Evolutionary conservation across 108 stramenopile species (phyloP).

Genomic region (Skeletonema grethae): DNA sequence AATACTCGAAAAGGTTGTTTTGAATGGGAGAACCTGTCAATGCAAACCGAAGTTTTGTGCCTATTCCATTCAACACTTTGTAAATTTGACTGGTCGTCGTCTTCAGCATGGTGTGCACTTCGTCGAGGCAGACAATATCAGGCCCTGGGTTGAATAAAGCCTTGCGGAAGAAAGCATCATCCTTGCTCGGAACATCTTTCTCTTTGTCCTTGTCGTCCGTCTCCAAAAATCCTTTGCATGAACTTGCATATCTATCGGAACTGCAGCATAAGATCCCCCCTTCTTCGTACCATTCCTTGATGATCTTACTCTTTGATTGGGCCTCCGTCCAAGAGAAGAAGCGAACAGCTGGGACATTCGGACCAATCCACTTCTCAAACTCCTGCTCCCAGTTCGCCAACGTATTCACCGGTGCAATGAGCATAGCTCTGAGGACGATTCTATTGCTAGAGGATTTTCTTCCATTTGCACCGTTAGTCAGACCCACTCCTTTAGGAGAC

Average conservation of each 20-base stretch:
- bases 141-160: conserved; percentile 52
- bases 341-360: conserved; percentile 24
- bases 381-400: conserved; percentile 72
- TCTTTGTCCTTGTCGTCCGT: conserved; percentile 2
- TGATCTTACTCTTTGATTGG: conserved; percentile 13
- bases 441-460: conserved; percentile 5
- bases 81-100: conserved; percentile 44
- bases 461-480: background rate
- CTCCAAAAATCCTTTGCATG: conserved; percentile 27
- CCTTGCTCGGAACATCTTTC: conserved; percentile 6
- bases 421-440: conserved; percentile 49
- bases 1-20: conserved; percentile 64
- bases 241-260: conserved; percentile 35
- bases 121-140: conserved; percentile 69
- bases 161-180: conserved; percentile 26
- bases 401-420: conserved; percentile 63
- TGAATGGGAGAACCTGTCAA: conserved; percentile 54
- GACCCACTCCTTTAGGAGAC: conserved; percentile 4
- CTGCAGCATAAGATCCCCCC: conserved; percentile 68
- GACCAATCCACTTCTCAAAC: conserved; percentile 69
- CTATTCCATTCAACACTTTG: conserved; percentile 49
- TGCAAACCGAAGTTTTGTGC: conserved; percentile 58
- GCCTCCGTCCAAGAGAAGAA: conserved; percentile 29
- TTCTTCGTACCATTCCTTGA: conserved; percentile 49
- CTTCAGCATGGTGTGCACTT: conserved; percentile 74